Base-by-base conservation (phyloP, 495 filamentous ascomycete genomes). In the Xylaria castorea region DNA sequence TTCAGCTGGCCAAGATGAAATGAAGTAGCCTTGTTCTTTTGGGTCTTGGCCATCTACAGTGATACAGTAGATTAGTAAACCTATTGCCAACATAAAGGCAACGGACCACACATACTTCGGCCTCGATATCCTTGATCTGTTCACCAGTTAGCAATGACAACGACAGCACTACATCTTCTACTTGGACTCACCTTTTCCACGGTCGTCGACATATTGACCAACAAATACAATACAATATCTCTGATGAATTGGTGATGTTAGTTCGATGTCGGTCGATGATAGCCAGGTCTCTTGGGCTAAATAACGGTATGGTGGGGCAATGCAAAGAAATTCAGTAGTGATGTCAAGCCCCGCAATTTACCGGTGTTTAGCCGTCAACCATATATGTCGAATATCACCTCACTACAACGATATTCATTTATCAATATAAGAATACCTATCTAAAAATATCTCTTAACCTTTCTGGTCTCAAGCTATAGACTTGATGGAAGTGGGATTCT, bases 21-120 rank as follows among this genome's bases (percentile, higher is more conserved):
- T 42, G 94, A 95, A 18, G 96, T 99, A 50, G 93, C 93, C 85
- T 99, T 98, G 83, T 98, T 98, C 85, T 98, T 98, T 81, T 98
- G 96, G 77, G 95, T 98, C 82, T 89, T 89, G 83, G 94, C 93
- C 95, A 97, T 97, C 91, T 94, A 73, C 73, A 58, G 67, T 69
- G 60, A 53, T 50, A 75, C 14, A 74, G 34, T 44, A 30, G 22
- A 25, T 68, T 53, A 75, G 57, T 32, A 62, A 73, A 18, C 36
- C 34, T 27, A 32, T 27, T 36, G 68, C 44, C 65, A 38, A 14
- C 57, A 32, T 18, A 5, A 40, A 30, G 34, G 46, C 51, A 73
- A 57, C 34, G 62, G 67, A 70, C 71, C 27, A 60, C 50, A 84
- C 85, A 79, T 86, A 89, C 92, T 85, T 98, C 96, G 85, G 92